A percentile compares a stretch with the other conserved stretches of the same genome.
Conservation (phyloP, 148 eudicot genomes). For the Chenopodium berlandieri region DNA sequence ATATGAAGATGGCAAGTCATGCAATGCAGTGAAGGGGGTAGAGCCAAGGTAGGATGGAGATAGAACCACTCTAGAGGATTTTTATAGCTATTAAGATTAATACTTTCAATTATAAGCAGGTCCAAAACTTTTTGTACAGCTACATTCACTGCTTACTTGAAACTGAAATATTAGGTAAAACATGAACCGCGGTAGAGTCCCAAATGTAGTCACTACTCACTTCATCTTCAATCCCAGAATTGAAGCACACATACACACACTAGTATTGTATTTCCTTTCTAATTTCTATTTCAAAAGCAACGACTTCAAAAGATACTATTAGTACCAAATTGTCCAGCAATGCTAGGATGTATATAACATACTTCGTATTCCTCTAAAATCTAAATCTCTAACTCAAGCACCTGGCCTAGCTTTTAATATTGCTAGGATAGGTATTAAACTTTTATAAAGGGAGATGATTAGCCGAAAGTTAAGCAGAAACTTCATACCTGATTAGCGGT, state of each 20-base stretch:
- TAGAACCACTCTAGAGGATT: too few relatives aligned
- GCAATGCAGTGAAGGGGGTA: background rate
- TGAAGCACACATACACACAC: background rate
- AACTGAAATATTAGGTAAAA: background rate
- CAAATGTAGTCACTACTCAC: too few relatives aligned
- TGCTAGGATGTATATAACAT: background rate
- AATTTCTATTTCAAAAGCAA: background rate
- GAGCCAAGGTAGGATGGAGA: background rate
- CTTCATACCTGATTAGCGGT: constrained; percentile 74
- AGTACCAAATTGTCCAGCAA: background rate
- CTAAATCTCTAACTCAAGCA: background rate
- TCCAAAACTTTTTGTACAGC: background rate
- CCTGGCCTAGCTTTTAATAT: background rate
- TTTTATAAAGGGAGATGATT: background rate
- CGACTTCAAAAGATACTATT: background rate
- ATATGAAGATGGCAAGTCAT: background rate
- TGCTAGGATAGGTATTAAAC: background rate
- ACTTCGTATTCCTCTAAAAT: background rate
- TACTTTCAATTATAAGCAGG: background rate
- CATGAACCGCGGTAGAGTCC: too few relatives aligned
- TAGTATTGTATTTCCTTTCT: too few relatives aligned
- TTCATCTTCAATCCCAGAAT: background rate
- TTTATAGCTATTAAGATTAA: background rate
- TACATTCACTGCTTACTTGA: background rate
- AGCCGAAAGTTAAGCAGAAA: background rate